Percentiles rank a stretch among this genome's conserved stretches.
Evolutionary conservation across 805 yeast species (phyloP).

Genomic region (Barnettozyma sucrosica): DNA sequence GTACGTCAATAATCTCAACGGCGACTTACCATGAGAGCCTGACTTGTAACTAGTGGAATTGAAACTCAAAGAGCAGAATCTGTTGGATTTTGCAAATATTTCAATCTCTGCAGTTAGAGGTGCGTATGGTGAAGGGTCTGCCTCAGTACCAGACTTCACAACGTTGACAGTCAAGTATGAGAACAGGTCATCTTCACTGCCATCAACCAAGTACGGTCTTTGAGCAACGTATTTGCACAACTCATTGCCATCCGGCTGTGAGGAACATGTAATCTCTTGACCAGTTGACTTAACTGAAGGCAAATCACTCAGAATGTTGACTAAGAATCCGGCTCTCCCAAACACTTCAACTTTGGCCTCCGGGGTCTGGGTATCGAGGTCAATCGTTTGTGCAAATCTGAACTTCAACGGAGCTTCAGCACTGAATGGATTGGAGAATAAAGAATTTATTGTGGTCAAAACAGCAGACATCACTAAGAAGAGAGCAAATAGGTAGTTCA

Average conservation of each 20-base stretch:
- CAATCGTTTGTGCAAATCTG: slow-evolving; percentile 58
- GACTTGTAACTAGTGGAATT: slow-evolving; percentile 40
- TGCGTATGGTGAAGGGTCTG: slow-evolving; percentile 47
- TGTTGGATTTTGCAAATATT: slow-evolving; percentile 53
- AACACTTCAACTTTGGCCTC: slow-evolving; percentile 37
- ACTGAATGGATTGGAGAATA: slow-evolving; percentile 53
- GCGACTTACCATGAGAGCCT: slow-evolving; percentile 37
- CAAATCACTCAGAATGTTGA: slow-evolving; percentile 45
- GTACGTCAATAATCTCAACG: slow-evolving; percentile 58
- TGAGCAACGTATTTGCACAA: slow-evolving; percentile 46
- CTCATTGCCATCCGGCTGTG: slow-evolving; percentile 41
- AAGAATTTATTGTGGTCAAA: slow-evolving; percentile 33
- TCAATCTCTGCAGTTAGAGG: slow-evolving; percentile 59
- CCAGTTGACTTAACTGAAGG: slow-evolving; percentile 51
- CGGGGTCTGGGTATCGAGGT: slow-evolving; percentile 31
- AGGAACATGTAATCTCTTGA: slow-evolving; percentile 30
- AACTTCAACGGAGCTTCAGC: slow-evolving; percentile 61
- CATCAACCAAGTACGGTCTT: slow-evolving; percentile 43
- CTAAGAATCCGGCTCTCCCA: slow-evolving; percentile 47
- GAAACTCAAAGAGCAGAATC: slow-evolving; percentile 61
- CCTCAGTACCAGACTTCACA: slow-evolving; percentile 40
- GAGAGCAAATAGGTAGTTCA: slow-evolving; percentile 46
- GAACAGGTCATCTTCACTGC: slow-evolving; percentile 28
- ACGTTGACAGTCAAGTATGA: slow-evolving; percentile 48
- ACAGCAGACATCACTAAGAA: slow-evolving; percentile 35